A percentile compares a stretch with the other conserved stretches of the same genome.
Evolutionary conservation across 2,329 filamentous ascomycete genomes (phyloP).

Genomic region (Colletotrichum spaethianum): DNA sequence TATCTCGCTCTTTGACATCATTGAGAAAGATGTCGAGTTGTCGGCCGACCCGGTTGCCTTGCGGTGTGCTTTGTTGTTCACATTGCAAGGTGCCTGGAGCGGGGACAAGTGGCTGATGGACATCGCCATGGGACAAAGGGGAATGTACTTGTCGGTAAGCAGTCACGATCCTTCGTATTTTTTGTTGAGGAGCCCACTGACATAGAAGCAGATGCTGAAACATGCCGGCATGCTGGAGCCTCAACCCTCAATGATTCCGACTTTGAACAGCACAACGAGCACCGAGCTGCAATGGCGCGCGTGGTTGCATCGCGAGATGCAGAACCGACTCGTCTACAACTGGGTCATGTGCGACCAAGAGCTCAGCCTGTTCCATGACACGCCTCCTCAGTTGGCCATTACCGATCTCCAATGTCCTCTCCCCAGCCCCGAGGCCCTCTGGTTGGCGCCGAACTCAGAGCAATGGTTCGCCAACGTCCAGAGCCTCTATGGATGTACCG

Average conservation of each 20-base stretch:
- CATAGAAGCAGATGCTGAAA: slow-evolving; percentile 70
- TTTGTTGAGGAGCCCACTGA: background rate
- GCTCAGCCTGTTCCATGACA: slow-evolving; percentile 76
- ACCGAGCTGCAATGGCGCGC: slow-evolving; percentile 70
- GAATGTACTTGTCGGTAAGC: slow-evolving; percentile 77
- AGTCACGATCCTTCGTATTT: background rate
- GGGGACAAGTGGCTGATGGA: slow-evolving; percentile 86
- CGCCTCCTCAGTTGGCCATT: slow-evolving; percentile 73
- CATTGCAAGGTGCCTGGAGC: slow-evolving; percentile 78
- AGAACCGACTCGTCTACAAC: slow-evolving; percentile 79
- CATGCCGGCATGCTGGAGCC: slow-evolving; percentile 77
- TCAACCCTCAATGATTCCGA: slow-evolving; percentile 60
- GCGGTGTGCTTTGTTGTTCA: slow-evolving; percentile 77
- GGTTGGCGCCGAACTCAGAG: slow-evolving; percentile 70
- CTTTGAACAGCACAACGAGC: slow-evolving; percentile 58
- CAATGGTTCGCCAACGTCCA: slow-evolving; percentile 74
- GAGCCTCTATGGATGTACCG: slow-evolving; percentile 67
- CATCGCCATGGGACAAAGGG: slow-evolving; percentile 80
- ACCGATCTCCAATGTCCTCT: slow-evolving; percentile 76
- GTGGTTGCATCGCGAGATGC: slow-evolving; percentile 76
- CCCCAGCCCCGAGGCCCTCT: slow-evolving; percentile 72
- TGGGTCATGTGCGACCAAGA: slow-evolving; percentile 84
- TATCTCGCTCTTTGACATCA: slow-evolving; percentile 79
- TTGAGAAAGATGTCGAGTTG: slow-evolving; percentile 80
- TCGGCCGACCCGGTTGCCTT: slow-evolving; percentile 75